Conservation (phyloP, 495 filamentous ascomycete genomes). For the Sporormia fimetaria region DNA sequence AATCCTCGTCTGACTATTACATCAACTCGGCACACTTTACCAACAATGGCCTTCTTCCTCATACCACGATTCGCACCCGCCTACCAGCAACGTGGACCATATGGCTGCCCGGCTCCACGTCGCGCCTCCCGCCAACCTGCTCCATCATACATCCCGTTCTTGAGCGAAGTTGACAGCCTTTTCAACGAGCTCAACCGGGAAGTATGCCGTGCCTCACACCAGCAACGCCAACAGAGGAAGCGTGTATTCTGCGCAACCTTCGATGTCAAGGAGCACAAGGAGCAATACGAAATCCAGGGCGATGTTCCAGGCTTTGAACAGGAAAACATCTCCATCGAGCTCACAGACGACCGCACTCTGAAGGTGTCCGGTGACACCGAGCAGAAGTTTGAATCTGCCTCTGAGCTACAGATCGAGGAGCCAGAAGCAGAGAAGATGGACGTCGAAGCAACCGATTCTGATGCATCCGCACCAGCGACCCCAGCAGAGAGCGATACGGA, state of each 20-base stretch:
- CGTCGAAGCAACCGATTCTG: constrained; percentile 6
- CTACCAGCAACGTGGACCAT: constrained; percentile 9
- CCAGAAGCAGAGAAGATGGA: constrained; percentile 27
- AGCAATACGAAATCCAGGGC: constrained; percentile 16
- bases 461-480: not conserved
- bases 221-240: constrained; percentile 15
- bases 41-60: constrained; percentile 22
- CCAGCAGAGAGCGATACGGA: constrained; percentile 6
- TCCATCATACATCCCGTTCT: constrained; percentile 16
- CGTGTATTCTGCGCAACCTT: constrained; percentile 14
- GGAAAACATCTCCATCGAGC: constrained; percentile 20
- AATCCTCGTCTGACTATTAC: too few relatives aligned
- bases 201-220: constrained; percentile 6
- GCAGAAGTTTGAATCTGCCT: constrained; percentile 2
- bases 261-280: constrained; percentile 15
- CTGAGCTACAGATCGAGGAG: constrained; percentile 46
- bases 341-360: constrained; percentile 23
- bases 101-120: not conserved
- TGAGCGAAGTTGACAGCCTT: constrained; percentile 15
- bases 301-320: constrained; percentile 22
- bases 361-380: constrained; percentile 14
- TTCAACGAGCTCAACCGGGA: constrained; percentile 17
- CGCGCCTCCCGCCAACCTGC: not conserved
- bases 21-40: too few relatives aligned
- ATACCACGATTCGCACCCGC: constrained; percentile 16